Conservation (phyloP, 257 asterid genomes). For the Nicotiana sylvestris region DNA sequence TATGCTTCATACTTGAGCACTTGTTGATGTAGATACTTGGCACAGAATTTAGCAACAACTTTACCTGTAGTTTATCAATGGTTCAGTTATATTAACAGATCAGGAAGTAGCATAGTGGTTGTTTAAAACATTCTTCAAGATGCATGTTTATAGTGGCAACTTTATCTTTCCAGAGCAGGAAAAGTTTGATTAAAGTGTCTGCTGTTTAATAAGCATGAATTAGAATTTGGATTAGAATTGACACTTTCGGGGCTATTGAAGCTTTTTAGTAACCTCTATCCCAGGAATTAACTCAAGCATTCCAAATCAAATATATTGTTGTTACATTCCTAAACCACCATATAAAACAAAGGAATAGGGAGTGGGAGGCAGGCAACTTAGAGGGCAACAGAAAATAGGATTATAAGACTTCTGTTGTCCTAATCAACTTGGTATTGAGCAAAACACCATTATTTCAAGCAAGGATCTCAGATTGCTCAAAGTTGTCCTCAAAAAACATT, state of each 20-base stretch:
- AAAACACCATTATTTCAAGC: not conserved
- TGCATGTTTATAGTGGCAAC: not conserved
- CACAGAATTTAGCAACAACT: constrained; percentile 97
- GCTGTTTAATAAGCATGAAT: not conserved
- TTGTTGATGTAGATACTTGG: constrained; percentile 93
- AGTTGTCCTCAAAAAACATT: not conserved
- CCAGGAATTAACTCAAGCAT: not conserved
- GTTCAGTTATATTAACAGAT: constrained; percentile 15
- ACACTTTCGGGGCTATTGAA: not conserved
- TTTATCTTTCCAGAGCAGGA: not conserved
- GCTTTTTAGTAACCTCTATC: not conserved
- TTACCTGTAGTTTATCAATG: constrained; percentile 52
- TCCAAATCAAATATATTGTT: not conserved
- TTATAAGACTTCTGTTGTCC: not conserved
- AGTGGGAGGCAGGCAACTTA: not conserved
- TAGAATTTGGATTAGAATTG: not conserved
- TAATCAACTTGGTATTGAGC: not conserved
- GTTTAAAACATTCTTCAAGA: not conserved
- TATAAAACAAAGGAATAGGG: not conserved
- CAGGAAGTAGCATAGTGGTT: not conserved
- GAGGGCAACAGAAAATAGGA: not conserved
- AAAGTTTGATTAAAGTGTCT: not conserved
- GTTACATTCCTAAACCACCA: not conserved
- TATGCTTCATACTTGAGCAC: constrained; percentile 92
- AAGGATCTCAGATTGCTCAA: not conserved